Base-by-base conservation (phyloP, 192 early-diverging fungal genomes). In the Spizellomyces sp. region DNA sequence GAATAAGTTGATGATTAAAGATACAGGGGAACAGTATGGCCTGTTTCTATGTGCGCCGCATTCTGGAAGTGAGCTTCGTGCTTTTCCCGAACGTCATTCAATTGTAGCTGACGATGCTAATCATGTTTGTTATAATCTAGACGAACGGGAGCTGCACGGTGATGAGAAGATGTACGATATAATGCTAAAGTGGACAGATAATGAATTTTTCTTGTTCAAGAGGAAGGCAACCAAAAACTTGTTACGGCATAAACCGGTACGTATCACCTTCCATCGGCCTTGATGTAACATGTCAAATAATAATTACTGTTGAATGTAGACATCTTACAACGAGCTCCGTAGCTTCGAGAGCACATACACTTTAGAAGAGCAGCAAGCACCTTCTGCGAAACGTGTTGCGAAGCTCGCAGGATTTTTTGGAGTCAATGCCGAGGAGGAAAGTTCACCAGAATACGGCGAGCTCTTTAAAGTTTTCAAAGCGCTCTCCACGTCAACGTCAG, bases 161-260 rank as follows among this genome's bases (percentile, higher is more conserved):
- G 72, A 66, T 36, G 70, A 79, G 48, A 22, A 69, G n/a, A 45
- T 83, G 15, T 82, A 79, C 56, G 66, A 82, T n/a, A 56, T 79
- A 9, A 76, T 79, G 76, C 52, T 77, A 48, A 56, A 17, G 8
- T 78, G 81, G 76, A 19, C 43, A 61, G 45, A 69, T 6, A 62
- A 58, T 45, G 79, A 83, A 67, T 75, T 75, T 41, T 83, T 83
- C 48, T 46, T 82, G 46, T 82, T 83, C 66, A 82, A 83, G 62
- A 43, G 65, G n/a, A n/a, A 55, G 48, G 21, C 69, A 12, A 65
- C 47, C 2, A 66, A 72, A 45, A 75, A 75, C 50, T 22, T 54
- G 45, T 52, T 72, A 3, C 69, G 75, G 7, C 69, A 70, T 45
- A 70, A 71, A 44, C 62, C 15, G 17, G 61, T 70, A 27, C 1